Conservation (phyloP, 768 basidiomycete genomes). For the Phylloporus arenicola region DNA sequence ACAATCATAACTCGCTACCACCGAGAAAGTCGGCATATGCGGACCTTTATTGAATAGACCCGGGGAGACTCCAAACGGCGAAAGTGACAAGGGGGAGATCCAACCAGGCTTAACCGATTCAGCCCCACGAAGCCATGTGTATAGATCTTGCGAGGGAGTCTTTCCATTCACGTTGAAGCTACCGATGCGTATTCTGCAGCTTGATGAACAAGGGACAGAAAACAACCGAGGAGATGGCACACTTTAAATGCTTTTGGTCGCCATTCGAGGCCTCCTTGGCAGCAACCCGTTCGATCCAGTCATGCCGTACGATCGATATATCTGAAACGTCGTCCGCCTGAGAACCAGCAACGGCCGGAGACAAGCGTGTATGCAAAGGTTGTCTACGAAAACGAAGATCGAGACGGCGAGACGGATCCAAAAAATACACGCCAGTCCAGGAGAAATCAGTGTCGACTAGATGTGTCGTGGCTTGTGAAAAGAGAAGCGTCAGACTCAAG, state of each 20-base stretch:
- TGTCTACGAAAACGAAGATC: constrained; percentile 51
- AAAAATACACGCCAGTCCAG: constrained; percentile 17
- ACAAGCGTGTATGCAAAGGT: constrained; percentile 52
- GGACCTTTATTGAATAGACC: constrained; percentile 22
- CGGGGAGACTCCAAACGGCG: constrained; percentile 29
- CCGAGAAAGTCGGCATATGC: background rate
- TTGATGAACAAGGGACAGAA: background rate
- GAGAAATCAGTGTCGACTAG: constrained; percentile 9
- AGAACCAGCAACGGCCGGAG: constrained; percentile 55
- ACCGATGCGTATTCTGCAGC: constrained; percentile 56
- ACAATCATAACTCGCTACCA: background rate
- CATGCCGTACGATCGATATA: constrained; percentile 51
- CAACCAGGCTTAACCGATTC: constrained; percentile 8
- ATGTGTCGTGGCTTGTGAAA: constrained; percentile 11
- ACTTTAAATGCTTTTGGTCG: constrained; percentile 25
- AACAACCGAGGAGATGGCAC: background rate
- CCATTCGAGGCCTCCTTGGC: constrained; percentile 25
- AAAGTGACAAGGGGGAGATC: constrained; percentile 35
- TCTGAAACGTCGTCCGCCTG: constrained; percentile 59
- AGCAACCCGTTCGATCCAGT: constrained; percentile 54
- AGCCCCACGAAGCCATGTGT: constrained; percentile 51
- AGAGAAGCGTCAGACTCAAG: background rate
- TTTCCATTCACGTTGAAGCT: constrained; percentile 86
- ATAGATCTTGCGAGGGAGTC: constrained; percentile 65
- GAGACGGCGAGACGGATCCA: constrained; percentile 5